Conservation (phyloP, 1,284 basidiomycete species). For the Cutaneotrichosporon dermatis region DNA sequence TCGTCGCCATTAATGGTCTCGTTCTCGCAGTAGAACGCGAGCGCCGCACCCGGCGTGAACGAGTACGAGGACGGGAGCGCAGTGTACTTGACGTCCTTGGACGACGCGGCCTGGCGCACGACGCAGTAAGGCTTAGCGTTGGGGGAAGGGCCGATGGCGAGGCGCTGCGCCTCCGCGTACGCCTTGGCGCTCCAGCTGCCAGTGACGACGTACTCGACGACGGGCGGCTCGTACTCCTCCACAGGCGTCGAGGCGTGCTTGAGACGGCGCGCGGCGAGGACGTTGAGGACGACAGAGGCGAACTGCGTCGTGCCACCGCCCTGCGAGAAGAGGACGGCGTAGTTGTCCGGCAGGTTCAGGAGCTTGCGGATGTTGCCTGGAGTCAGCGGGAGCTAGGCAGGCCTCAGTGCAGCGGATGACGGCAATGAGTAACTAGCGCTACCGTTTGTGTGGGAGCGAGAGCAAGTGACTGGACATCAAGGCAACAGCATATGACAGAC, state of each 20-base stretch:
- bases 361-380: constrained; percentile 62
- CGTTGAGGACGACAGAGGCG: constrained; percentile 80
- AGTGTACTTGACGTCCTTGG: constrained; percentile 68
- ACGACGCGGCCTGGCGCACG: constrained; percentile 67
- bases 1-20: constrained; percentile 97
- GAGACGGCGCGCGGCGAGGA: constrained; percentile 59
- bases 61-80: constrained; percentile 72
- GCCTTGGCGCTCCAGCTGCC: constrained; percentile 89
- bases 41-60: constrained; percentile 72
- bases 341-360: constrained; percentile 74
- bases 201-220: constrained; percentile 81
- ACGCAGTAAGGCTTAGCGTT: constrained; percentile 48
- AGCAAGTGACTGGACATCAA: no score
- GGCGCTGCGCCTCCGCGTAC: constrained; percentile 68
- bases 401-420: no score
- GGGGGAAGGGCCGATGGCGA: constrained; percentile 51
- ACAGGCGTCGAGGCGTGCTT: constrained; percentile 54
- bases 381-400: background rate
- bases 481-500: no score
- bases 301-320: constrained; percentile 88
- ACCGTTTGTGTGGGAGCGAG: background rate
- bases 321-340: constrained; percentile 83
- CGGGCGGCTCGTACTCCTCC: constrained; percentile 38
- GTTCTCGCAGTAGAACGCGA: constrained; percentile 99
- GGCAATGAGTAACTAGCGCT: no score